Percentiles rank a stretch among this genome's conserved stretches.
Conservation (phyloP, 2,329 filamentous ascomycete species). For the Colletotrichum lupini region DNA sequence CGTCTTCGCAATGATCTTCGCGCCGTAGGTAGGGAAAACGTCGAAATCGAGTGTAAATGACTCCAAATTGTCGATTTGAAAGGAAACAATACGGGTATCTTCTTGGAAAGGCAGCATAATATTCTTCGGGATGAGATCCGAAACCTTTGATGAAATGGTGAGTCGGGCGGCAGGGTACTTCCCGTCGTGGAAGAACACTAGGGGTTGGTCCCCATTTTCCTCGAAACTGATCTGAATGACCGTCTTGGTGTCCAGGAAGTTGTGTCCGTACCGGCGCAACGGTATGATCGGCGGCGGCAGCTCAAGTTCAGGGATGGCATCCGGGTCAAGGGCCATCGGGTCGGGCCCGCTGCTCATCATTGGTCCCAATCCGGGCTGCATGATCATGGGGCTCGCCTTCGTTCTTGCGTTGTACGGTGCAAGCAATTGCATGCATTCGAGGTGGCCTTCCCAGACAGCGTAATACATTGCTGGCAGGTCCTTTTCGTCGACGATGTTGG, state of each 20-base stretch:
- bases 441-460: slow-evolving; percentile 95
- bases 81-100: slow-evolving; percentile 91
- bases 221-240: slow-evolving; percentile 95
- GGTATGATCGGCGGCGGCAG: slow-evolving; percentile 97
- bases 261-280: slow-evolving; percentile 93
- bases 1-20: slow-evolving; percentile 96
- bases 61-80: slow-evolving; percentile 94
- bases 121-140: slow-evolving; percentile 95
- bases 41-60: slow-evolving; percentile 97
- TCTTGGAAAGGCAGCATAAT: slow-evolving; percentile 96
- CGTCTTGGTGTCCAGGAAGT: slow-evolving; percentile 97
- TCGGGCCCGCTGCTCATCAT: slow-evolving; percentile 62
- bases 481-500: slow-evolving; percentile 89
- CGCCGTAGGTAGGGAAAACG: slow-evolving; percentile 96
- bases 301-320: slow-evolving; percentile 91
- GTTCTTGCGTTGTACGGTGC: slow-evolving; percentile 66
- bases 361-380: slow-evolving; percentile 56
- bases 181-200: slow-evolving; percentile 96
- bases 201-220: slow-evolving; percentile 76
- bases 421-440: slow-evolving; percentile 93
- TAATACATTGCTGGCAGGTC: slow-evolving; percentile 96
- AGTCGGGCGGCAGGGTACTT: slow-evolving; percentile 95
- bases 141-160: slow-evolving; percentile 96
- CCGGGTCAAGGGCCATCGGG: slow-evolving; percentile 78
- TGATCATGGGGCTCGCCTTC: slow-evolving; percentile 55